Evolutionary conservation across 345 rosid genomes (phyloP).

Genomic region (Syzygium aromaticum): DNA sequence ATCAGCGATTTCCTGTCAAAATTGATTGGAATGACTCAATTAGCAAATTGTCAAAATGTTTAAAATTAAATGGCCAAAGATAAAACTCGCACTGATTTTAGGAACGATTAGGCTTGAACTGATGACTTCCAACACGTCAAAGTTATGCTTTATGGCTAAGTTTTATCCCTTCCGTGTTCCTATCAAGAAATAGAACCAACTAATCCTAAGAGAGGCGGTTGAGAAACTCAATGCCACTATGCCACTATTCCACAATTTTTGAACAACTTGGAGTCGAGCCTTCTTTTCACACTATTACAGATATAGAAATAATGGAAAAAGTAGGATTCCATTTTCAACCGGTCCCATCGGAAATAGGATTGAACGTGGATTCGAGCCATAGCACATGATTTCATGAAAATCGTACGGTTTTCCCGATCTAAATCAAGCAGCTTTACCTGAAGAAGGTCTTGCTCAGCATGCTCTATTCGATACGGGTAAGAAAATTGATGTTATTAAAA

Average conservation of each 20-base stretch:
- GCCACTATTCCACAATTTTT: background rate
- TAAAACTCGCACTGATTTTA: background rate
- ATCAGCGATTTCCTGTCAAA: background rate
- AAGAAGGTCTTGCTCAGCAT: background rate
- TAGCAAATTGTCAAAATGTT: background rate
- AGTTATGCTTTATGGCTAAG: background rate
- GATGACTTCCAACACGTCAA: background rate
- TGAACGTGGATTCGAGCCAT: background rate
- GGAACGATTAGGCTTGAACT: background rate
- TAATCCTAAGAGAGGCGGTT: background rate
- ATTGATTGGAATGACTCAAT: background rate
- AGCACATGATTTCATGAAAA: background rate
- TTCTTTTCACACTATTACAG: background rate
- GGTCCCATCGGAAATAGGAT: background rate
- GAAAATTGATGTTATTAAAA: background rate
- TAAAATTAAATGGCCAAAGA: background rate
- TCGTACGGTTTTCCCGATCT: background rate
- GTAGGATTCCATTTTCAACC: background rate
- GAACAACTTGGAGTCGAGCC: background rate
- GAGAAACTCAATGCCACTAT: background rate
- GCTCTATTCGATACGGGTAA: too few species aligned
- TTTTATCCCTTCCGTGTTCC: background rate
- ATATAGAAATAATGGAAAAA: background rate
- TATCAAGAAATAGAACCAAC: background rate
- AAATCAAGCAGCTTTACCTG: background rate